Conservation (phyloP, 176 grass and related monocot genomes). For the Ananas comosus region DNA sequence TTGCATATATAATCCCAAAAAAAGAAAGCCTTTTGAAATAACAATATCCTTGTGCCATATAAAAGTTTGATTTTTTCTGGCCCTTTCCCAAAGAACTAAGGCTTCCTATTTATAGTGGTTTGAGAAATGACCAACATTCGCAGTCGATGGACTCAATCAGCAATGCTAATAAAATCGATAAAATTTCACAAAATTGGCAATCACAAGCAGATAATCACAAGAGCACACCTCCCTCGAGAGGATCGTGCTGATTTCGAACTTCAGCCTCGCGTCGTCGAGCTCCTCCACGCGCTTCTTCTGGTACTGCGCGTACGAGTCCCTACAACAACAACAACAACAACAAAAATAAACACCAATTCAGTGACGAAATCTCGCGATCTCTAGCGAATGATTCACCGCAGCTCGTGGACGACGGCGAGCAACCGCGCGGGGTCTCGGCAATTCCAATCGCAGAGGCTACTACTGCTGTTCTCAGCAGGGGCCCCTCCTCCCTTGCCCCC, state of each 20-base stretch:
- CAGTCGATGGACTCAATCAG: no score
- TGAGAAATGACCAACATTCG: no score
- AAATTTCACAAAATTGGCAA: not conserved
- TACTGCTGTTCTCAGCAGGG: slow-evolving; percentile 16
- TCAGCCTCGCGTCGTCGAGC: slow-evolving; percentile 71
- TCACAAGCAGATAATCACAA: not conserved
- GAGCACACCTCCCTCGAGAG: slow-evolving; percentile 64
- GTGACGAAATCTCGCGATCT: not conserved
- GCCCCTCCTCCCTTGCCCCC: slow-evolving; percentile 22
- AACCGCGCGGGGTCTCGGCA: slow-evolving; percentile 37
- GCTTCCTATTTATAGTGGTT: no score
- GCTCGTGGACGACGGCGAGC: slow-evolving; percentile 48
- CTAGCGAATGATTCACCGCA: slow-evolving; percentile 25
- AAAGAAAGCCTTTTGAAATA: no score
- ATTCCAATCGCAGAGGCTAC: slow-evolving; percentile 59
- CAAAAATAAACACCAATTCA: not conserved
- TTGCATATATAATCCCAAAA: no score
- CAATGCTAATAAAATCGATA: no score
- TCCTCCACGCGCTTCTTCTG: slow-evolving; percentile 58
- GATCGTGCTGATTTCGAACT: slow-evolving; percentile 88
- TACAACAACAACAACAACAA: slow-evolving; percentile 16
- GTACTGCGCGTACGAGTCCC: slow-evolving; percentile 64
- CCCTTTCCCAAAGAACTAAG: no score
- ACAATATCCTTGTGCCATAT: no score
- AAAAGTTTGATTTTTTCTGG: no score